Conservation (phyloP, 768 basidiomycete species). For the Leccinum aurantiacum region DNA sequence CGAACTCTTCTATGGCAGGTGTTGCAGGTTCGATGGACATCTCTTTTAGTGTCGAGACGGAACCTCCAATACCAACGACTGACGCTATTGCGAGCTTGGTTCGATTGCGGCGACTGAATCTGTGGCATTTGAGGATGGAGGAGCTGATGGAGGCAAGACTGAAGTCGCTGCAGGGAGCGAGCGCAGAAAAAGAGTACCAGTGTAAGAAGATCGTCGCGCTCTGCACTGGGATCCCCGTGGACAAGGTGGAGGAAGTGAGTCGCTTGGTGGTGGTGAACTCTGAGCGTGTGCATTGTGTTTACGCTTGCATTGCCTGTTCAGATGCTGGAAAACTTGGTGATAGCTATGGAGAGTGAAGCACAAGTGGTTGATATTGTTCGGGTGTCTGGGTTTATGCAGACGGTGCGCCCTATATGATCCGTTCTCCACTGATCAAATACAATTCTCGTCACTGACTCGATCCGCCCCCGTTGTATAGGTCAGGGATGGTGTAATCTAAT, state of each 20-base stretch:
- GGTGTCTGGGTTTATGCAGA: conserved; percentile 90
- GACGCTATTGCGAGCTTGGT: conserved; percentile 52
- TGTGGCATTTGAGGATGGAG: conserved; percentile 84
- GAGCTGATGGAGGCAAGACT: conserved; percentile 70
- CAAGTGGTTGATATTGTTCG: conserved; percentile 80
- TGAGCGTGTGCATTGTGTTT: conserved; percentile 24
- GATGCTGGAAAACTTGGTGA: conserved; percentile 83
- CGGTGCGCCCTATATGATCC: conserved; percentile 45
- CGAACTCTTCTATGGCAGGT: conserved; percentile 63
- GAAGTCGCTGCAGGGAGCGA: conserved; percentile 69
- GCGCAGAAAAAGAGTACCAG: conserved; percentile 86
- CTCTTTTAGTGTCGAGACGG: conserved; percentile 61
- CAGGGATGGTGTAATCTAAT: conserved; percentile 43
- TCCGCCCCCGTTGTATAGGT: conserved; percentile 28
- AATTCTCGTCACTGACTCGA: conserved; percentile 22
- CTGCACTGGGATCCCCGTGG: conserved; percentile 82
- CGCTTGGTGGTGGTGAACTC: conserved; percentile 14
- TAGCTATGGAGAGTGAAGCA: conserved; percentile 86
- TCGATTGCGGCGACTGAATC: conserved; percentile 68
- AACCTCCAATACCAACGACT: conserved; percentile 45
- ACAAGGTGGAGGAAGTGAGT: conserved; percentile 88
- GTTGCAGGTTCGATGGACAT: conserved; percentile 66
- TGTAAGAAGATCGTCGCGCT: conserved; percentile 90
- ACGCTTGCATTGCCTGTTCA: conserved; percentile 34
- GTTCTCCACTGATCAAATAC: conserved; percentile 19